Percentiles rank a stretch among this genome's conserved stretches.
Conservation (phyloP, 139 green algal species). For the Haematococcus sp. region DNA sequence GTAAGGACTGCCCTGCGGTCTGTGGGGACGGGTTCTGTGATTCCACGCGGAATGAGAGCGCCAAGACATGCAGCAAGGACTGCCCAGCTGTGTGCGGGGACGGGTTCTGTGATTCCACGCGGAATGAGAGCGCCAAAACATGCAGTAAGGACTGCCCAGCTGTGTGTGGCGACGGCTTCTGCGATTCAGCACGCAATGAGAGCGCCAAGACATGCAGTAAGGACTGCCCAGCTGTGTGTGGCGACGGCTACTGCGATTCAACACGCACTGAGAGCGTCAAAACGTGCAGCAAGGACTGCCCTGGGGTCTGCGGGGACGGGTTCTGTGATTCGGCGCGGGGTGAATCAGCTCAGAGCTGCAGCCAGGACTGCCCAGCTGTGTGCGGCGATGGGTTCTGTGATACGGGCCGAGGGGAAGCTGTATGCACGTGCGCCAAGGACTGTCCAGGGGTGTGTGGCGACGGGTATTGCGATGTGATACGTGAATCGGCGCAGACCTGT, state of each 20-base stretch:
- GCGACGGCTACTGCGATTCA: background rate
- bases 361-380: background rate
- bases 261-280: background rate
- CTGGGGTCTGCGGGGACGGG: slow-evolving; percentile 1
- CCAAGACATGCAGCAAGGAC: too few relatives aligned
- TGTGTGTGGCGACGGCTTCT: slow-evolving; percentile 9
- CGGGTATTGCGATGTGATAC: too few relatives aligned
- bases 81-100: too few relatives aligned
- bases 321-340: background rate
- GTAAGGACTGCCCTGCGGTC: slow-evolving; percentile 8
- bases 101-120: background rate
- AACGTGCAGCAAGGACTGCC: slow-evolving; percentile 10
- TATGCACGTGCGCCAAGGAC: too few relatives aligned
- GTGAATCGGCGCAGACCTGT: background rate
- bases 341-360: background rate
- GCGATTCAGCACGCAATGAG: background rate
- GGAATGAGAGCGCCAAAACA: background rate
- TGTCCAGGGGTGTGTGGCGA: too few relatives aligned
- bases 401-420: too few relatives aligned
- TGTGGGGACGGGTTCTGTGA: background rate
- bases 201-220: background rate
- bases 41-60: too few relatives aligned
- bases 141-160: background rate
- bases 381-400: background rate
- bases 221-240: background rate